Conservation (phyloP, 139 green algal species). For the Nannochloris sp. region DNA sequence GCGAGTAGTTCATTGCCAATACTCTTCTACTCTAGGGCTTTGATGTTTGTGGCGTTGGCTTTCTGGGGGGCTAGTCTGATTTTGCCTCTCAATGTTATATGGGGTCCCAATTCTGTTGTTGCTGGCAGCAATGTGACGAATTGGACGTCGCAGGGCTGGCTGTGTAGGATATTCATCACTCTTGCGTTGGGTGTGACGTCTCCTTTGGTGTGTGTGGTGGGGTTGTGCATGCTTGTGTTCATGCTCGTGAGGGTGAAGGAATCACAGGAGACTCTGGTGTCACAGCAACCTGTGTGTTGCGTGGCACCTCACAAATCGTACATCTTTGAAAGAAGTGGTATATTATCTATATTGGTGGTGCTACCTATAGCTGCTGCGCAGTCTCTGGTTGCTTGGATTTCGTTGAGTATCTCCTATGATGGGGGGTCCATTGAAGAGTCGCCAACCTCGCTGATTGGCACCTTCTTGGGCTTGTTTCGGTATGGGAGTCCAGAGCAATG, state of each 20-base stretch:
- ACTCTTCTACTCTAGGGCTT: not conserved
- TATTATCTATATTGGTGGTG: not conserved
- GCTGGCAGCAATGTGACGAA: not conserved
- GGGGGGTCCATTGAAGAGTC: constrained; percentile 4
- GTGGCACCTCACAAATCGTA: not conserved
- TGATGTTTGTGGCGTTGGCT: not conserved
- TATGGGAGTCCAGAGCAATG: constrained; percentile 15
- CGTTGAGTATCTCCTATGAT: not conserved
- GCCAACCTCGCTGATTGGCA: constrained; percentile 16
- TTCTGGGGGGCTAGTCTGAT: constrained; percentile 8
- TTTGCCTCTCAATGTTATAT: constrained; percentile 20
- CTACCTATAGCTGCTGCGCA: constrained; percentile 14
- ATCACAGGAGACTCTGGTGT: not conserved
- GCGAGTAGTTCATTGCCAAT: not conserved
- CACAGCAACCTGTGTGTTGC: not conserved
- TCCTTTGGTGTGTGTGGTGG: constrained; percentile 6
- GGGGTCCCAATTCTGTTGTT: constrained; percentile 21
- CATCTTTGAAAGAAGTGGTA: not conserved
- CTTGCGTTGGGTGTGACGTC: constrained; percentile 14
- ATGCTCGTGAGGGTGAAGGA: not conserved
- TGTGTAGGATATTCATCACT: constrained; percentile 29
- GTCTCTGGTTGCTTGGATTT: constrained; percentile 20
- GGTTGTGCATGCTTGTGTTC: constrained; percentile 5
- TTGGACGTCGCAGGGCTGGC: constrained; percentile 21
- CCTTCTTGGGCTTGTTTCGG: constrained; percentile 27